Evolutionary conservation across 345 rosid genomes (phyloP), one percentile per base, ranked within the genome.

Genomic region (Rhodomyrtus tomentosa): DNA sequence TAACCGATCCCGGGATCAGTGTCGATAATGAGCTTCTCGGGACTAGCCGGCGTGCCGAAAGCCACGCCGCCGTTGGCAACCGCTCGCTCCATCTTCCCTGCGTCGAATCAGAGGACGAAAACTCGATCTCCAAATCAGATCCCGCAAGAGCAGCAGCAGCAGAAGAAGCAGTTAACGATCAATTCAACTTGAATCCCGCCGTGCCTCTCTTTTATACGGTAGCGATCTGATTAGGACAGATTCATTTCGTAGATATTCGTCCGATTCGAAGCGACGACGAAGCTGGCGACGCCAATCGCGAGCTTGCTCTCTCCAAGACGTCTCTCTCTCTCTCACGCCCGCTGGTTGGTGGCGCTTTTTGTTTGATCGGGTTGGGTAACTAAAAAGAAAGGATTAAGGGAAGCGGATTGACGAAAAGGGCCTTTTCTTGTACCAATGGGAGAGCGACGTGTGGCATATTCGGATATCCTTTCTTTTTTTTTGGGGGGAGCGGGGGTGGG

Each of bases 1-100:
- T 90, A 53, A 97, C 99, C 99, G 84, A 97, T 97, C 74, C 98
- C 98, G 11, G 99, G 99, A 87, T 97, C 99, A 36, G 99, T 97
- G 84, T 97, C 99, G 84, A 97, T 97, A 83, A 97, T 91, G 95
- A 97, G 90, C 95, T 95, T 94, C 83, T 88, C 89, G 82, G 88
- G 88, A 54, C 87, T 83, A 36, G 82, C 54, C 48, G 85, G 50
- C 14, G 90, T 68, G 79, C 50, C 84, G 50, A 88, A 86, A 84
- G 87, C 84, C 85, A 21, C 83, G 40, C 83, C 83, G 52, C 88
- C 88, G 83, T 86, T 86, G 54, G 82, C 45, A 68, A 68, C 24
- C 45, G 79, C 25, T 22, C 45, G 42, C 2, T 68, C 45, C 79
- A 68, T 68, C 79, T 9, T 4, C 21, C 8, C 55, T 25, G 25